Conservation (phyloP, 2,329 filamentous ascomycete species). For the Pyrenophora tritici-repentis region DNA sequence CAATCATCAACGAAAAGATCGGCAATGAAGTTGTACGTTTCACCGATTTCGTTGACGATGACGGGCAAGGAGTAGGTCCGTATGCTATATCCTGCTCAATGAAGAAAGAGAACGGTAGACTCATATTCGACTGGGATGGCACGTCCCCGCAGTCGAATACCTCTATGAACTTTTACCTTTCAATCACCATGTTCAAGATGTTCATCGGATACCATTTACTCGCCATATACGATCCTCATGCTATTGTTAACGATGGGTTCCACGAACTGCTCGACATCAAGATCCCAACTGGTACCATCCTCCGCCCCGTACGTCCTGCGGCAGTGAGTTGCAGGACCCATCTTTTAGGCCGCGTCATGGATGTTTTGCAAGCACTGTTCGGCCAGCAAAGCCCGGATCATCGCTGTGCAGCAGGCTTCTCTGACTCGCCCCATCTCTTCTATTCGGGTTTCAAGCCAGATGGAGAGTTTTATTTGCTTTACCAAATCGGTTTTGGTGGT, state of each 20-base stretch:
- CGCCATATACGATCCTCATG: constrained; percentile 55
- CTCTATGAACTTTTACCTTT: constrained; percentile 57
- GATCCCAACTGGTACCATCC: constrained; percentile 53
- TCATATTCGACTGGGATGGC: constrained; percentile 57
- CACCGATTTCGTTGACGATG: constrained; percentile 58
- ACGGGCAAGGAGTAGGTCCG: constrained; percentile 53
- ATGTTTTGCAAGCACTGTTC: constrained; percentile 57
- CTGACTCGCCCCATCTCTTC: constrained; percentile 57
- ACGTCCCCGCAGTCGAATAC: constrained; percentile 55
- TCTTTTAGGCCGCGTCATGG: constrained; percentile 54
- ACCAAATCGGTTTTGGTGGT: constrained; percentile 58
- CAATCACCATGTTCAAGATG: constrained; percentile 58
- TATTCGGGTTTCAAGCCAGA: constrained; percentile 56
- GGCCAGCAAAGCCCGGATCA: constrained; percentile 54
- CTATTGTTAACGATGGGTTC: constrained; percentile 58
- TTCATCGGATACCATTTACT: constrained; percentile 57
- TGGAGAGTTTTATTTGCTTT: constrained; percentile 57
- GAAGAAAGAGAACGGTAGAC: constrained; percentile 51
- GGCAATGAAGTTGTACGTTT: constrained; percentile 51
- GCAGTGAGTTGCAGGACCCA: constrained; percentile 56
- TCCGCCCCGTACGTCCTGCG: constrained; percentile 55
- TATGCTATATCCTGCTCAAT: constrained; percentile 56
- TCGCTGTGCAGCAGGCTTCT: constrained; percentile 57
- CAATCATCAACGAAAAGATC: constrained; percentile 55
- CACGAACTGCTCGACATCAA: constrained; percentile 56